phyloP scores from a whole-genome alignment of 2,329 filamentous ascomycete species.

The Raffaelea ambrosiae region DNA sequence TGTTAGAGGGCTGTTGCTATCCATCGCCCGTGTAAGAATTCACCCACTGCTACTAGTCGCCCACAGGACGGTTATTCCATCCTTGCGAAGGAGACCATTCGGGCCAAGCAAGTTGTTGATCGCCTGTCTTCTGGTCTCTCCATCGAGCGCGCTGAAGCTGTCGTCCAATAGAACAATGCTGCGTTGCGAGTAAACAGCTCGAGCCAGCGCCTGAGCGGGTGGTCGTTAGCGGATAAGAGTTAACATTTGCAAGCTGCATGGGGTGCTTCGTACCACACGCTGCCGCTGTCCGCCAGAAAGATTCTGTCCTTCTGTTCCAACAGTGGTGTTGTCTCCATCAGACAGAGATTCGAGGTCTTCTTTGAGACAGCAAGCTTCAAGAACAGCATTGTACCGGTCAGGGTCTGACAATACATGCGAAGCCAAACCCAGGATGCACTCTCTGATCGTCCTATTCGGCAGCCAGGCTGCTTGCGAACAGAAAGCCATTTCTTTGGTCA shows the following conservation, averaged over 20 bases:
- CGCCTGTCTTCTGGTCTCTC: conserved; percentile 21
- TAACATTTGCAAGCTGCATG: too few relatives aligned
- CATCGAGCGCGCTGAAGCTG: conserved; percentile 26
- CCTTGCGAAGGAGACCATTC: conserved; percentile 19
- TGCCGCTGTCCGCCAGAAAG: conserved; percentile 22
- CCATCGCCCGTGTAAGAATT: too few relatives aligned
- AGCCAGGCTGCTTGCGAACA: conserved; percentile 12
- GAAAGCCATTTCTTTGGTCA: neutral
- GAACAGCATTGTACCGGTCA: neutral
- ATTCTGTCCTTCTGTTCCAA: conserved; percentile 15
- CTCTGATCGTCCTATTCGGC: conserved; percentile 6
- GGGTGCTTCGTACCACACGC: conserved; percentile 18
- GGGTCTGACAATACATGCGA: neutral
- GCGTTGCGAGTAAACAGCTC: conserved; percentile 22
- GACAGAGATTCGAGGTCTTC: conserved; percentile 16
- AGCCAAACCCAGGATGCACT: conserved; percentile 5
- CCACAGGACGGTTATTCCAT: conserved; percentile 22
- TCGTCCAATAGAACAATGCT: conserved; percentile 26
- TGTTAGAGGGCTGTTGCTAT: neutral
- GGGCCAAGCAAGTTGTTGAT: conserved; percentile 21
- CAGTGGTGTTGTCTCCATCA: conserved; percentile 14
- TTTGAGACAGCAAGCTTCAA: conserved; percentile 15
- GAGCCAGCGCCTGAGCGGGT: conserved; percentile 29
- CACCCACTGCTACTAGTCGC: conserved; percentile 21
- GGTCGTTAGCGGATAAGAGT: too few relatives aligned